Evolutionary conservation across 129 eudicot genomes (phyloP), one percentile per base, ranked within the genome.

Genomic region (Lactuca saligna): DNA sequence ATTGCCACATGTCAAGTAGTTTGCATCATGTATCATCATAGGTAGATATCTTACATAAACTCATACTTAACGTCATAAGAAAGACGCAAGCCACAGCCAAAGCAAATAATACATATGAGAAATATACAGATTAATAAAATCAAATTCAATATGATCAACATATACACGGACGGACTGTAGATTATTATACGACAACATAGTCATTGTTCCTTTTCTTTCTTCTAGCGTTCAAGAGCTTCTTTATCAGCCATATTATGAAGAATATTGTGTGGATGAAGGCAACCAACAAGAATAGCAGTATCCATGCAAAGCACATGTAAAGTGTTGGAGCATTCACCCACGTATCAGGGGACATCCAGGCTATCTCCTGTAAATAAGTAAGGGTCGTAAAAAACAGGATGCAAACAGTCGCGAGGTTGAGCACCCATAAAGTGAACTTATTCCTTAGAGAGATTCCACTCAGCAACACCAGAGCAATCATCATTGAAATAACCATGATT

Each of bases 361-460:
- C 16, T 3, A 69, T 11, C 38, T 54, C 20, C 41, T 57, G 65
- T 16, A 55, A 14, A 41, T 69, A 69, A 29, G 42, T 55, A 48
- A n/a, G 1, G 5, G 29, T 35, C 35, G 54, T 16, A 37, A 54
- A 68, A 11, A 68, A 38, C 20, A 46, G 6, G 3, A 17, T 12
- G 17, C 50, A 16, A 68, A 13, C 8, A 34, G 16, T 7, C 14
- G 34, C 12, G 54, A 34, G 4, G 46, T 57, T 59, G 15, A 71
- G 60, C 58, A 71, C 34, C 75, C 75, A 71, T 59, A 42, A 42
- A 8, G 38, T 14, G 25, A 71, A 59, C 66, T 56, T 71, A 60
- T 71, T 71, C 50, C 48, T 31, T 14, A 71, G 50, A 25, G 55
- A 41, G 35, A 71, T 9, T 32, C 75, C 75, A 5, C 75, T 31